These are phyloP conservation scores for Leccinum solheimii DNA, from an alignment of 1,284 basidiomycete genomes.

Conservation along the genomic window DNA sequence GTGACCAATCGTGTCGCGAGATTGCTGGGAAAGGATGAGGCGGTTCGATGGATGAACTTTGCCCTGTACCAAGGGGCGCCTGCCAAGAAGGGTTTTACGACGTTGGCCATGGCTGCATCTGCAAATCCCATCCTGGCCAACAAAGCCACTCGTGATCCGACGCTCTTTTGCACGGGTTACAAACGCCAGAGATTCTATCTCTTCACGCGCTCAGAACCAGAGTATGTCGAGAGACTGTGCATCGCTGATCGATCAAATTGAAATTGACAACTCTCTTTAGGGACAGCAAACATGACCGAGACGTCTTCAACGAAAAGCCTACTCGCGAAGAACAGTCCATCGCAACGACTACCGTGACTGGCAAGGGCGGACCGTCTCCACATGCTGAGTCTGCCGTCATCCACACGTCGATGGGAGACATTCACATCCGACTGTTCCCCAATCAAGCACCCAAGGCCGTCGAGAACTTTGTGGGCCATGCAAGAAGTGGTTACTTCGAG, in stretches of 20 bases:
- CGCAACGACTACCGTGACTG: conserved; percentile 62
- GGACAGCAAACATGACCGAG: conserved; percentile 88
- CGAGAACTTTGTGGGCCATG: conserved; percentile 96
- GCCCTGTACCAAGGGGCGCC: conserved; percentile 93
- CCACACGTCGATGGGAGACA: conserved; percentile 95
- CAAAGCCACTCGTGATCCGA: no score
- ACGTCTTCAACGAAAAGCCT: conserved; percentile 98
- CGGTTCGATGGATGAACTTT: conserved; percentile 86
- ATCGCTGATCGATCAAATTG: not conserved
- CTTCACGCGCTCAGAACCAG: conserved; percentile 90
- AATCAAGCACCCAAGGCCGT: conserved; percentile 92
- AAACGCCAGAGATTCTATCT: conserved; percentile 56
- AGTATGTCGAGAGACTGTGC: conserved; percentile 51
- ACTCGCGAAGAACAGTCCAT: conserved; percentile 96
- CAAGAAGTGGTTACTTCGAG: conserved; percentile 92
- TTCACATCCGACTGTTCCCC: conserved; percentile 89
- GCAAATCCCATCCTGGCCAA: conserved; percentile 81
- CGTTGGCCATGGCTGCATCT: conserved; percentile 91
- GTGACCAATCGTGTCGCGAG: conserved; percentile 90
- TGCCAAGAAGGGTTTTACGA: conserved; percentile 81
- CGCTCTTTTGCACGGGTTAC: no score
- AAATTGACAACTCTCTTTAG: conserved; percentile 39
- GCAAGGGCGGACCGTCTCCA: conserved; percentile 58
- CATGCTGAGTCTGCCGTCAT: conserved; percentile 82
- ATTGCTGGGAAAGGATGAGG: conserved; percentile 93